Conservation (phyloP, 2,329 filamentous ascomycete genomes). For the Akanthomyces dipterigenus region DNA sequence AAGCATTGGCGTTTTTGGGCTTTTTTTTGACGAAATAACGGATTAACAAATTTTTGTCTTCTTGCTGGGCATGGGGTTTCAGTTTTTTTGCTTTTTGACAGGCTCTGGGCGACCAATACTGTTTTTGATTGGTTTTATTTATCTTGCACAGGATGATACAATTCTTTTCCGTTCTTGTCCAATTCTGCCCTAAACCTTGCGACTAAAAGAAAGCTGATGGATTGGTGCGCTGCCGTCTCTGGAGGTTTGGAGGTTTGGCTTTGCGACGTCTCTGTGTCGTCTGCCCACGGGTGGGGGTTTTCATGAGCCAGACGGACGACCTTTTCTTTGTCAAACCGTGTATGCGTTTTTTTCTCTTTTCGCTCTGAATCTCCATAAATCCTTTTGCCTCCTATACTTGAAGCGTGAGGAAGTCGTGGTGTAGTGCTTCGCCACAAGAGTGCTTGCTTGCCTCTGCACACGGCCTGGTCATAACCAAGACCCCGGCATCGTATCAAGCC, state of each 20-base stretch:
- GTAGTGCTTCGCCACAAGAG: no score
- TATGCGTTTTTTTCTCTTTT: not conserved
- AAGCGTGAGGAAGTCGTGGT: no score
- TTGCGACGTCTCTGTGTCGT: no score
- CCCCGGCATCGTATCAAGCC: no score
- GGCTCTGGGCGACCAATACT: not conserved
- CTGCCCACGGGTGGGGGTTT: no score
- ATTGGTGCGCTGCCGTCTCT: no score
- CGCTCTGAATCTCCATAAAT: not conserved
- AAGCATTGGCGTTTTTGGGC: slow-evolving; percentile 10
- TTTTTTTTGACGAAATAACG: slow-evolving; percentile 6
- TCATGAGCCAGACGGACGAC: not conserved
- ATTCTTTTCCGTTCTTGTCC: not conserved
- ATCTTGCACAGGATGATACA: not conserved
- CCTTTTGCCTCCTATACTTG: not conserved
- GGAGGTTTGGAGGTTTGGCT: no score
- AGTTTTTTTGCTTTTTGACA: not conserved
- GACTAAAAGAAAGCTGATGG: no score
- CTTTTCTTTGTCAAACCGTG: not conserved
- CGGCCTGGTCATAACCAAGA: no score
- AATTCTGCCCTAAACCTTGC: no score
- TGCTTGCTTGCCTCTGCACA: no score
- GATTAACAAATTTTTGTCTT: slow-evolving; percentile 2
- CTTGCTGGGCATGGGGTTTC: not conserved
- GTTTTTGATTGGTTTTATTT: not conserved